A percentile compares a stretch with the other conserved stretches of the same genome.
Conservation (phyloP, 148 eudicot species). For the Fallopia convolvulus region DNA sequence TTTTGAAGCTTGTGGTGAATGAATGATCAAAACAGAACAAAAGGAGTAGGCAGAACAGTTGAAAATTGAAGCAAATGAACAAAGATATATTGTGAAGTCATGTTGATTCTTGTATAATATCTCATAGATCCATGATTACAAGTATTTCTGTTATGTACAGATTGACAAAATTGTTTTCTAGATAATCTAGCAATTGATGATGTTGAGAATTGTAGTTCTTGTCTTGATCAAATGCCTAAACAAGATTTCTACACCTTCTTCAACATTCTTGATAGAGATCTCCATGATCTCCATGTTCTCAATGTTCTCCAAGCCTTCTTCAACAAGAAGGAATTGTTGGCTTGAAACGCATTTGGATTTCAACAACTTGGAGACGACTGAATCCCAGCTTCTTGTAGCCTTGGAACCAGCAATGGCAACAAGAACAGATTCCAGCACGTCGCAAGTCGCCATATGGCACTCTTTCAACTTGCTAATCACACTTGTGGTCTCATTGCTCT, state of each 20-base stretch:
- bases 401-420: not conserved
- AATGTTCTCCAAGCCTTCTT: not conserved
- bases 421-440: not conserved
- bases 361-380: not conserved
- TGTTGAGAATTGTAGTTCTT: not conserved
- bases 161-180: not conserved
- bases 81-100: not conserved
- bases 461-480: not conserved
- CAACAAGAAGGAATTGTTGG: not conserved
- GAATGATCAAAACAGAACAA: too few relatives aligned
- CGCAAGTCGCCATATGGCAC: not conserved
- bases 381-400: not conserved
- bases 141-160: not conserved
- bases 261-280: not conserved
- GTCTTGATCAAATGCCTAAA: slow-evolving; percentile 1
- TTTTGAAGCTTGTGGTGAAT: not conserved
- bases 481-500: not conserved
- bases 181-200: not conserved
- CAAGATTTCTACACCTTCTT: not conserved
- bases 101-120: not conserved
- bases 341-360: not conserved
- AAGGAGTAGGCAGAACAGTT: not conserved
- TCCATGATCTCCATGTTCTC: not conserved
- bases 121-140: not conserved
- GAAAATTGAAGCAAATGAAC: not conserved